A percentile compares a stretch with the other conserved stretches of the same genome.
Conservation (phyloP, 2,329 filamentous ascomycete genomes). For the Didymella segeticola region DNA sequence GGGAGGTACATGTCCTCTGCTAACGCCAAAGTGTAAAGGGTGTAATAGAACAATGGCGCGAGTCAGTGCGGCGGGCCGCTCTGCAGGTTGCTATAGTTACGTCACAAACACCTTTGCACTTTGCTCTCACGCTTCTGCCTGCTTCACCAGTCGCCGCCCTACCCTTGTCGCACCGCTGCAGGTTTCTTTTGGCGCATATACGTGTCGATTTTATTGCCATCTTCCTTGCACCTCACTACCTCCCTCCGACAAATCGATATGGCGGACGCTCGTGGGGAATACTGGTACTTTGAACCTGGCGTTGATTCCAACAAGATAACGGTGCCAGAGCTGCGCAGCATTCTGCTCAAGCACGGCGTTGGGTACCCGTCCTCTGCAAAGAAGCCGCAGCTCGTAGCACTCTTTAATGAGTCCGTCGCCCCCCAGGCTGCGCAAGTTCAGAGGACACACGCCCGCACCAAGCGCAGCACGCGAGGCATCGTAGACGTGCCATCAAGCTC, state of each 20-base stretch:
- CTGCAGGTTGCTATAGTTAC: constrained; percentile 11
- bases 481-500: constrained; percentile 70
- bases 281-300: constrained; percentile 77
- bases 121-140: constrained; percentile 9
- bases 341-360: constrained; percentile 88
- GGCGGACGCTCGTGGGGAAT: constrained; percentile 45
- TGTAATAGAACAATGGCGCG: not conserved
- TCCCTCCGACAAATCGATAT: constrained; percentile 18
- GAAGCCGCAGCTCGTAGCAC: constrained; percentile 83
- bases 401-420: constrained; percentile 80
- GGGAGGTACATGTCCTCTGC: too few species aligned
- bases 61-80: constrained; percentile 4
- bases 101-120: constrained; percentile 16
- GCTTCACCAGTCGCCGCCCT: constrained; percentile 7
- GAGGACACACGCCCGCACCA: constrained; percentile 75
- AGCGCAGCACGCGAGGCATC: constrained; percentile 88
- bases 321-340: constrained; percentile 85
- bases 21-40: too few species aligned
- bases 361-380: constrained; percentile 88
- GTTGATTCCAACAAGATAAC: constrained; percentile 87
- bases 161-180: constrained; percentile 11
- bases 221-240: not conserved
- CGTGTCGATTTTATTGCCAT: not conserved
- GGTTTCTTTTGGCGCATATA: constrained; percentile 1
- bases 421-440: constrained; percentile 81